Evolutionary conservation across 495 filamentous ascomycete genomes (phyloP), one percentile per base, ranked within the genome.

Genomic region (Penicillium arizonense): DNA sequence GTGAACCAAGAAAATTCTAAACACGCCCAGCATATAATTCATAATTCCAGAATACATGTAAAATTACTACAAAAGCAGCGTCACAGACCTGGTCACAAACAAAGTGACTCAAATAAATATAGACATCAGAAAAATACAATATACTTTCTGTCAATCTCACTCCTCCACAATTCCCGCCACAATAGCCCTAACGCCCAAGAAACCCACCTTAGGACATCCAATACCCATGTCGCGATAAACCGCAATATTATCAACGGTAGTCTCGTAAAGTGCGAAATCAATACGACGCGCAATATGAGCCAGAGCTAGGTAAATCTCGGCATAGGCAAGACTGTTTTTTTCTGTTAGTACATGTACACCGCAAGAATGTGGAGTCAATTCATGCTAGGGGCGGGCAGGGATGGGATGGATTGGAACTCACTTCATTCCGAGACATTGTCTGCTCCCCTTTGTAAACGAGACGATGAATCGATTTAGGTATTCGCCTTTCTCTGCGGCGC

Each of bases 371-470:
- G 28, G 28, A 30, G 28, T 30, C 28, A 7, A 30, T 30, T 30
- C 28, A 2, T 30, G 28, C 28, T 30, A 30, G 28, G 28, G 28
- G 28, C 28, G 28, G 28, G 33, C 5, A 18, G 16, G 23, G 0
- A 44, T n/a, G 28, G 2, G 6, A 42, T 33, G 20, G 26, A 18
- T 24, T 3, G 13, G 28, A 24, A 64, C 69, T 49, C 40, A 76
- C 71, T 76, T 69, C 66, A 76, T 68, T 10, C 79, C 78, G 4
- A 80, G 44, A 49, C 79, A 81, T 11, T 58, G 63, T 32, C 79
- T 48, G 16, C 68, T 72, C 0, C 79, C 79, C 47, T 67, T 73
- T 10, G 57, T 64, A 43, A 83, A 83, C 0, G 77, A 53, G 7
- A 76, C 65, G 4, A 73, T 64, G 40, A 69, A 74, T 12, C 62